Evolutionary conservation across 768 basidiomycete genomes (phyloP), one percentile per base, ranked within the genome.

Genomic region (Auriscalpium orientale): DNA sequence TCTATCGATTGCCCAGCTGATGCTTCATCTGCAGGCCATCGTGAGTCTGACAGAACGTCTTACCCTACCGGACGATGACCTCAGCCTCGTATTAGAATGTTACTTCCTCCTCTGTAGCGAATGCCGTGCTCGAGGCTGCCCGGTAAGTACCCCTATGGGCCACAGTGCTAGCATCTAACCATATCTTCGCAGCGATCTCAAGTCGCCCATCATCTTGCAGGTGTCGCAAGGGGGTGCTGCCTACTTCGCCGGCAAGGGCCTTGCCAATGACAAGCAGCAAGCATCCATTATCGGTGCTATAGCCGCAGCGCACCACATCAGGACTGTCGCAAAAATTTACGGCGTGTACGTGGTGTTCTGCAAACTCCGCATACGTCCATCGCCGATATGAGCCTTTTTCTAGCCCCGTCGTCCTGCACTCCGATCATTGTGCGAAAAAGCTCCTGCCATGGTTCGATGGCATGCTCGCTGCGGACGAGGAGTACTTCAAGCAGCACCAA

Each of bases 391-490:
- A 33, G 34, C n/a, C 37, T 22, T 5, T 58, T 18, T 16, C 46
- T 54, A 94, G 91, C 59, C 97, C 97, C 66, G 97, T 99, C 67
- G 81, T 99, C 56, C 78, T 99, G 66, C 95, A 99, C 85, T 88
- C 91, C 58, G 97, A 99, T 73, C 97, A 99, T 78, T 99, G 97
- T 69, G 97, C 97, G 13, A 76, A 95, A 66, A 98, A 99, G 74
- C 90, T 98, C 61, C 84, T 99, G 55, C 95, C 89, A 5, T 99
- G 97, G 97, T 95, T 98, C 72, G 97, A 99, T 71, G 95, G 93
- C 55, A 98, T 99, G 97, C 91, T 98, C 69, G 89, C 83, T 50
- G 95, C 95, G 53, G 87, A 99, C 66, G 89, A 97, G 74, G 89
- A 79, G 18, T 94, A 95, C 79, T 97, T 78, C 81, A 92, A 89